Evolutionary conservation across 2,329 filamentous ascomycete genomes (phyloP), one percentile per base, ranked within the genome.

Genomic region (Diplodia corticola): DNA sequence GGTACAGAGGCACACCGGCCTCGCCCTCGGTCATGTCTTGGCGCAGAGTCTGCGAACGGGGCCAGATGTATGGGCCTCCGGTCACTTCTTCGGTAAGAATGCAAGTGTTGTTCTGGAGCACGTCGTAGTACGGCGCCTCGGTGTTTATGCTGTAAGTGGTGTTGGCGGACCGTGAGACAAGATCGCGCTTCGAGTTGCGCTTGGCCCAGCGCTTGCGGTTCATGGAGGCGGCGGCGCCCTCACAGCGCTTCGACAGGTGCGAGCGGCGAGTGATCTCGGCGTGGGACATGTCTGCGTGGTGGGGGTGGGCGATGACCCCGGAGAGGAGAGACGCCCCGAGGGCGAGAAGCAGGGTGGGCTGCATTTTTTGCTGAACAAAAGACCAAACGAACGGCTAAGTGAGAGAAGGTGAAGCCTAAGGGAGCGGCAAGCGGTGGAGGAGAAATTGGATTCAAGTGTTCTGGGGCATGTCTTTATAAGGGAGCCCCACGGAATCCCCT

Each of bases 21-120:
- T 81, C 72, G 20, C 69, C 71, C 22, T 81, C 77, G 5, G 67
- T 69, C 53, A 81, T 71, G 66, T 81, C 72, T n/a, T 74, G 68
- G 35, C 79, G 76, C 5, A 69, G 60, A 4, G 67, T 69, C 51
- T 69, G 64, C 17, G 48, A 59, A 13, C 67, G 48, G 5, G 67
- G 67, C 67, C 68, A 68, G 64, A 80, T 74, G 57, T 70, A 75
- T 2, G 71, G 69, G 4, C 70, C 71, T 48, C 69, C 67, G 15
- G 71, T 74, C 40, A 69, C 63, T 46, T 75, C 72, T 5, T 72
- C 71, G 4, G 70, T 60, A 4, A 76, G 67, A 37, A 74, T 73
- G 64, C 69, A 73, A 15, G 64, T 68, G 49, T 67, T 65, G 55
- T 69, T 69, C 55, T 69, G 64, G 7, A 69, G 64, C 4, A 53